phyloP scores from a whole-genome alignment of 2,329 filamentous ascomycete genomes.

The Hypoxylon sp. region DNA sequence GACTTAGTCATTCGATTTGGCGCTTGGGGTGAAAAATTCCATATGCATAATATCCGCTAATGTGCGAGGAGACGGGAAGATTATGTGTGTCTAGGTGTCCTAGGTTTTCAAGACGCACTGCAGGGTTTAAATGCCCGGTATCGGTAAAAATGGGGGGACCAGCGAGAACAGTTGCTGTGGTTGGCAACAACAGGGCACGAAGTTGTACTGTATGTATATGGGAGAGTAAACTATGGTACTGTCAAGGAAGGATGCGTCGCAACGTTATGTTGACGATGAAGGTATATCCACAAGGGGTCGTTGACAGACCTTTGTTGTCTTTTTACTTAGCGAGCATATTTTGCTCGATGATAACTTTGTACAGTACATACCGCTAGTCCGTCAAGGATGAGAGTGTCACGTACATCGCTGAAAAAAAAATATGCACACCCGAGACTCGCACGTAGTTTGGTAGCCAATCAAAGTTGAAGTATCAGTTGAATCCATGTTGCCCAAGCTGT shows the following conservation, averaged over 20 bases:
- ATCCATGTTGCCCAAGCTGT: not conserved
- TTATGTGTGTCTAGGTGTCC: not conserved
- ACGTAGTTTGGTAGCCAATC: not conserved
- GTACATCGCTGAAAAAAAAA: not conserved
- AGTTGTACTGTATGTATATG: not conserved
- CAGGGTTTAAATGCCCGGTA: not conserved
- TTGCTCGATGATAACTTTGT: not conserved
- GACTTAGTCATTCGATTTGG: conserved; percentile 15
- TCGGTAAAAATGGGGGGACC: not conserved
- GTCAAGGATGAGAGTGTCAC: not conserved
- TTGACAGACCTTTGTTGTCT: not conserved
- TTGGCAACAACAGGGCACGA: not conserved
- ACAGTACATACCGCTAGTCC: not conserved
- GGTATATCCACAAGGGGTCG: not conserved
- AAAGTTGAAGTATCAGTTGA: not conserved
- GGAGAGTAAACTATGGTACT: not conserved
- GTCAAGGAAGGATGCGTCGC: not conserved
- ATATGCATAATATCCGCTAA: conserved; percentile 4
- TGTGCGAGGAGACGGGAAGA: not conserved
- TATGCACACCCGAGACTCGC: not conserved
- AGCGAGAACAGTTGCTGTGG: not conserved
- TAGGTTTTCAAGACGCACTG: not conserved
- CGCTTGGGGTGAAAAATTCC: not conserved
- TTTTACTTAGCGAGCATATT: not conserved
- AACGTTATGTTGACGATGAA: not conserved